Evolutionary conservation across 148 eudicot species (phyloP).

Genomic region (Rhododendron vialii): DNA sequence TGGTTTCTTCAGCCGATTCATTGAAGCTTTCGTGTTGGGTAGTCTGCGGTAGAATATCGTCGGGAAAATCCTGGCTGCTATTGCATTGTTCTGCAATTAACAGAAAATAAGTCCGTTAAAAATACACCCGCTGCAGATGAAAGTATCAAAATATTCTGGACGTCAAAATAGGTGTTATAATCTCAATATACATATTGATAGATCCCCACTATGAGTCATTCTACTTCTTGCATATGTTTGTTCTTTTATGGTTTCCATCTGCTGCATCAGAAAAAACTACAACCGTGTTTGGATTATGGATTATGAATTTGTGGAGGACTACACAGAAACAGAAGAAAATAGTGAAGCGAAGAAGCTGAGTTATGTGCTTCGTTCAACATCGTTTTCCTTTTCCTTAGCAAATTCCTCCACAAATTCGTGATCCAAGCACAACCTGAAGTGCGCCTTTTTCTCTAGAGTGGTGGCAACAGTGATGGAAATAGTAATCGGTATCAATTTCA

Average conservation of each 20-base stretch:
- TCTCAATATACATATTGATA: background rate
- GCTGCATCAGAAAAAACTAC: background rate
- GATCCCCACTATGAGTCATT: background rate
- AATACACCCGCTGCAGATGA: background rate
- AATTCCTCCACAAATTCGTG: background rate
- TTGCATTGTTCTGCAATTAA: slow-evolving; percentile 18
- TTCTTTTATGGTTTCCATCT: background rate
- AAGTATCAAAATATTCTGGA: background rate
- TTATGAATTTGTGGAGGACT: background rate
- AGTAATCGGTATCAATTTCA: background rate
- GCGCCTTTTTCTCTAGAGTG: background rate
- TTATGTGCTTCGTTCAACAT: background rate
- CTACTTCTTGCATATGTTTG: background rate
- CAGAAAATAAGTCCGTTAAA: background rate
- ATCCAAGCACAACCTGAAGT: background rate
- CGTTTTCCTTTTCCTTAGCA: slow-evolving; percentile 2
- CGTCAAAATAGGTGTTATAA: background rate
- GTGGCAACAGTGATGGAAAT: background rate
- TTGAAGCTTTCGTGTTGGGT: background rate
- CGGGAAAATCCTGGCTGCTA: slow-evolving; percentile 7
- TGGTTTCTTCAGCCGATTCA: slow-evolving; percentile 12
- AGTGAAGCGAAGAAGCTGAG: background rate
- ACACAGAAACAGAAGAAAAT: background rate
- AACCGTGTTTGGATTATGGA: background rate
- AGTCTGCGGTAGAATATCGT: slow-evolving; percentile 3